Evolutionary conservation across 176 grass and related monocot species (phyloP).

Genomic region (Themeda triandra): DNA sequence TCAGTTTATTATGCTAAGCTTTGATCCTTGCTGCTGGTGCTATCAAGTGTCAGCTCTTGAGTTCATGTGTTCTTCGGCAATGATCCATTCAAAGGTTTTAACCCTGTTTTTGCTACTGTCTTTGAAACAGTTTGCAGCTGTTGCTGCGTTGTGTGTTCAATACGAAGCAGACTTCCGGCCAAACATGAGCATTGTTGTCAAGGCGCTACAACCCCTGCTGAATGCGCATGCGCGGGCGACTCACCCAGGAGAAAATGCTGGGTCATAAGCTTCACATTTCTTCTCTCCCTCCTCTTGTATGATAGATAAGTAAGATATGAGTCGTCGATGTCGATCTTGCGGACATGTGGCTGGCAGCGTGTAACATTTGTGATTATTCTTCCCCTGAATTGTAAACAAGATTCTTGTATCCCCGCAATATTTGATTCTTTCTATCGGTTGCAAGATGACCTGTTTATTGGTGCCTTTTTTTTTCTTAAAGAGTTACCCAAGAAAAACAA

Average conservation of each 20-base stretch:
- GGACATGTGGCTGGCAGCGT: constrained; percentile 24
- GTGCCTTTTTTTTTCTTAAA: neutral
- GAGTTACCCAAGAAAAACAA: neutral
- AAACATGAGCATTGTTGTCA: constrained; percentile 86
- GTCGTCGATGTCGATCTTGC: constrained; percentile 8
- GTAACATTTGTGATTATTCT: constrained; percentile 51
- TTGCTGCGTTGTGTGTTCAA: constrained; percentile 74
- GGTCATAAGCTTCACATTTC: constrained; percentile 30
- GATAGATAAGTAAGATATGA: constrained; percentile 42
- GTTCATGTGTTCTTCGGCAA: neutral
- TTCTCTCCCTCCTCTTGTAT: constrained; percentile 28
- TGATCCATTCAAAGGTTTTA: neutral
- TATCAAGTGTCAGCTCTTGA: neutral
- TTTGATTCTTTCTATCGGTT: constrained; percentile 37
- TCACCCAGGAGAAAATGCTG: constrained; percentile 28
- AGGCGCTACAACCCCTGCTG: constrained; percentile 69
- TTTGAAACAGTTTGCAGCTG: constrained; percentile 68
- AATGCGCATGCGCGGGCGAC: constrained; percentile 65
- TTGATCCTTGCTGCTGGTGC: neutral
- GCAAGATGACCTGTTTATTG: constrained; percentile 14
- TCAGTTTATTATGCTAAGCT: neutral
- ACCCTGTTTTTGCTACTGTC: constrained; percentile 10
- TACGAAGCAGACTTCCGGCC: constrained; percentile 81
- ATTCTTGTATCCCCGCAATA: constrained; percentile 30
- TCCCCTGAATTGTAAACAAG: constrained; percentile 32